Evolutionary conservation across 306 rosid species (phyloP).

Genomic region (Ammopiptanthus mongolicus): DNA sequence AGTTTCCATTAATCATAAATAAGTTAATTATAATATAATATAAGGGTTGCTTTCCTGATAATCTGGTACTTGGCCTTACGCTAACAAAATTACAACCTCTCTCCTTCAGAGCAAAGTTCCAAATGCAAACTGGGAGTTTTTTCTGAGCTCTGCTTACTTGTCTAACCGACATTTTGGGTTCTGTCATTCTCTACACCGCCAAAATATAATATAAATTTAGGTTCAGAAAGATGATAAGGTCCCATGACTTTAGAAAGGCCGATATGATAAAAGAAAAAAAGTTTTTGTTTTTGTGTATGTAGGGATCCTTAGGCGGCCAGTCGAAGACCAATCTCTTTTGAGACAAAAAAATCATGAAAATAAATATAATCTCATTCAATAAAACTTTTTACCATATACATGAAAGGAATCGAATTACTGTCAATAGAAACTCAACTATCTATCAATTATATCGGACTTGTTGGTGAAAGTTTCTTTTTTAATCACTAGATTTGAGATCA

Average conservation of each 20-base stretch:
- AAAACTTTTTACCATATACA: too few relatives aligned
- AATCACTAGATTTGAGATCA: too few relatives aligned
- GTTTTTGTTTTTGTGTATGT: too few relatives aligned
- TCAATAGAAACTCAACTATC: too few relatives aligned
- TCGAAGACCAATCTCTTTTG: too few relatives aligned
- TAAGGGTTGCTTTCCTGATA: neutral
- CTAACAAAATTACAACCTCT: neutral
- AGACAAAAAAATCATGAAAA: too few relatives aligned
- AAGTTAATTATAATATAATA: neutral
- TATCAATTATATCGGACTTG: too few relatives aligned
- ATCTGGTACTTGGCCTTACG: neutral
- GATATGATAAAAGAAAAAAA: too few relatives aligned
- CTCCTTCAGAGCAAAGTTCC: neutral
- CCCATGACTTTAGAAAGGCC: neutral
- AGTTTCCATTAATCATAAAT: constrained; percentile 31
- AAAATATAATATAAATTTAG: neutral
- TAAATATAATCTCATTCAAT: too few relatives aligned
- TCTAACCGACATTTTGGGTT: neutral
- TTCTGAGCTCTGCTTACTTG: neutral
- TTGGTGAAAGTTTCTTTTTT: too few relatives aligned
- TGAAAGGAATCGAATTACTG: too few relatives aligned
- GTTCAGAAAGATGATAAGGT: neutral
- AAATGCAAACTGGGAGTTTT: neutral
- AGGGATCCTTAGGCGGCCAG: too few relatives aligned
- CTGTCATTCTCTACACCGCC: neutral